These are phyloP conservation scores for Hygrophila difformis DNA, from an alignment of 257 asterid species.

Conservation along the genomic window DNA sequence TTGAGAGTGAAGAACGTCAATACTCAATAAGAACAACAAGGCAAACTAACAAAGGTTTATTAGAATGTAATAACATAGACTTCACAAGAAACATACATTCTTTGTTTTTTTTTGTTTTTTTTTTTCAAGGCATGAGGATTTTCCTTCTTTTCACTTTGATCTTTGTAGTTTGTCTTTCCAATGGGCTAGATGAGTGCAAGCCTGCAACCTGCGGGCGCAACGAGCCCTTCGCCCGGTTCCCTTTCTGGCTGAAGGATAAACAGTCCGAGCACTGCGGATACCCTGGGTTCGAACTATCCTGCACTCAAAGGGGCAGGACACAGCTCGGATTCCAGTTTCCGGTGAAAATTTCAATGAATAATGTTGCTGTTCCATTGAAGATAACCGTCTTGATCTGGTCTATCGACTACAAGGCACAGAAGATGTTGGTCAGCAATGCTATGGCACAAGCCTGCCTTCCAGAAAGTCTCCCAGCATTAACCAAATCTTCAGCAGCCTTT, in stretches of 20 bases:
- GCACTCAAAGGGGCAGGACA: slow-evolving; percentile 12
- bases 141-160: slow-evolving; percentile 11
- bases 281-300: slow-evolving; percentile 25
- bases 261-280: slow-evolving; percentile 24
- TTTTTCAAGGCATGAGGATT: slow-evolving; percentile 16
- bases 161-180: slow-evolving; percentile 12
- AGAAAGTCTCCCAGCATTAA: slow-evolving; percentile 7
- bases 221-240: slow-evolving; percentile 21
- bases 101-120: no score
- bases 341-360: slow-evolving; percentile 16
- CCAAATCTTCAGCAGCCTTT: slow-evolving; percentile 17
- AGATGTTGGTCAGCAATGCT: slow-evolving; percentile 15
- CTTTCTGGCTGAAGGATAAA: slow-evolving; percentile 20
- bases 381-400: slow-evolving; percentile 15
- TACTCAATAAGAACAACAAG: no score
- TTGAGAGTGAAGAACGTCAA: no score
- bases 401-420: slow-evolving; percentile 25
- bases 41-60: no score
- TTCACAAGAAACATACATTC: no score
- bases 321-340: slow-evolving; percentile 20
- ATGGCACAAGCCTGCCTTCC: slow-evolving; percentile 24
- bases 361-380: slow-evolving; percentile 8
- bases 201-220: slow-evolving; percentile 22
- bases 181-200: slow-evolving; percentile 24
- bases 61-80: no score